These are phyloP conservation scores for Didymella pomorum DNA, from an alignment of 2,329 filamentous ascomycete genomes.

Conservation along the genomic window DNA sequence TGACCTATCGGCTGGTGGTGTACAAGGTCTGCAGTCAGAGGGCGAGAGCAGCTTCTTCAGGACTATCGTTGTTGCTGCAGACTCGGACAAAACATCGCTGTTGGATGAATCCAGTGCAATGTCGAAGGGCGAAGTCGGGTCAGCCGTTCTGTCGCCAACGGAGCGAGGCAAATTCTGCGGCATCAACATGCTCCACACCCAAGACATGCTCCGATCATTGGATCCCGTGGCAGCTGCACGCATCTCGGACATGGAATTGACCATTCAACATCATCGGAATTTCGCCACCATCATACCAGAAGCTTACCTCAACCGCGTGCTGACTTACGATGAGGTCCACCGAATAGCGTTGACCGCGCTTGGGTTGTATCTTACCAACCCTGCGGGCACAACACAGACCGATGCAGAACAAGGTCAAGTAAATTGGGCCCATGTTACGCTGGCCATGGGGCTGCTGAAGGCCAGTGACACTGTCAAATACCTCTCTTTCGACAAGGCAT, in stretches of 20 bases:
- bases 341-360: conserved; percentile 64
- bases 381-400: conserved; percentile 11
- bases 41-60: conserved; percentile 44
- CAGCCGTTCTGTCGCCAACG: conserved; percentile 20
- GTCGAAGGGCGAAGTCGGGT: conserved; percentile 14
- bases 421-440: conserved; percentile 51
- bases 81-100: conserved; percentile 23
- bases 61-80: conserved; percentile 46
- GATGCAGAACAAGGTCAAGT: conserved; percentile 33
- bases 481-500: conserved; percentile 39
- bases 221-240: conserved; percentile 44
- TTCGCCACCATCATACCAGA: conserved; percentile 40
- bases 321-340: conserved; percentile 68
- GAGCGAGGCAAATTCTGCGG: conserved; percentile 47
- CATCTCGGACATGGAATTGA: conserved; percentile 36
- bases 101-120: conserved; percentile 25
- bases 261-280: conserved; percentile 25
- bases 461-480: conserved; percentile 60
- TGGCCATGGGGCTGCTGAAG: conserved; percentile 54
- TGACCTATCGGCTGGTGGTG: conserved; percentile 53
- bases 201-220: conserved; percentile 65
- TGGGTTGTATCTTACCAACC: conserved; percentile 50
- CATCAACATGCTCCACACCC: conserved; percentile 71
- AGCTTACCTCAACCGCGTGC: conserved; percentile 56
- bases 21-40: conserved; percentile 57